Evolutionary conservation across 2,329 filamentous ascomycete genomes (phyloP).

Genomic region (Fusarium piperis): DNA sequence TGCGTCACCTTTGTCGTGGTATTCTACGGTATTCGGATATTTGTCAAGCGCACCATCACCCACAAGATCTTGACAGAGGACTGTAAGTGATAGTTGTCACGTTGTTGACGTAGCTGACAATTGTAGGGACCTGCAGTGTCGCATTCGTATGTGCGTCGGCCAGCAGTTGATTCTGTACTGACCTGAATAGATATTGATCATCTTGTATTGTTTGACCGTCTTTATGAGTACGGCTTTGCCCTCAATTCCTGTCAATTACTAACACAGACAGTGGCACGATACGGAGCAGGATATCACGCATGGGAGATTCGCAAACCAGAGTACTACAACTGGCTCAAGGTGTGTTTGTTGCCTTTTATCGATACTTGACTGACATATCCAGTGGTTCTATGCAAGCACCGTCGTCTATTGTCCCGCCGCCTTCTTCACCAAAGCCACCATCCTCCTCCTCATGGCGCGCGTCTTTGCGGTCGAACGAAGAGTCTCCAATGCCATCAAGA

Average conservation of each 20-base stretch:
- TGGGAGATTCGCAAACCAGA: conserved; percentile 30
- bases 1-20: conserved; percentile 12
- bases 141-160: conserved; percentile 23
- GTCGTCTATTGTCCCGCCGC: conserved; percentile 31
- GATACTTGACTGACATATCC: background rate
- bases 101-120: background rate
- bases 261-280: conserved; percentile 20
- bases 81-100: conserved; percentile 13
- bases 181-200: conserved; percentile 15
- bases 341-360: rapidly evolving
- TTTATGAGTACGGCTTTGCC: conserved; percentile 26
- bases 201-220: conserved; percentile 15
- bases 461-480: conserved; percentile 30
- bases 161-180: background rate
- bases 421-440: conserved; percentile 38
- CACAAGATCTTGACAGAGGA: conserved; percentile 23
- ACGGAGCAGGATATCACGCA: conserved; percentile 33
- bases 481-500: conserved; percentile 23
- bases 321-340: conserved; percentile 35
- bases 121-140: conserved; percentile 25
- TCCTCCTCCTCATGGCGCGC: conserved; percentile 35
- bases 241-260: background rate
- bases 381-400: conserved; percentile 39
- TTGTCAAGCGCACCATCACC: conserved; percentile 27
- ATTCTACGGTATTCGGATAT: conserved; percentile 29